Conservation (phyloP, 257 asterid genomes). For the Penstemon barbatus region DNA sequence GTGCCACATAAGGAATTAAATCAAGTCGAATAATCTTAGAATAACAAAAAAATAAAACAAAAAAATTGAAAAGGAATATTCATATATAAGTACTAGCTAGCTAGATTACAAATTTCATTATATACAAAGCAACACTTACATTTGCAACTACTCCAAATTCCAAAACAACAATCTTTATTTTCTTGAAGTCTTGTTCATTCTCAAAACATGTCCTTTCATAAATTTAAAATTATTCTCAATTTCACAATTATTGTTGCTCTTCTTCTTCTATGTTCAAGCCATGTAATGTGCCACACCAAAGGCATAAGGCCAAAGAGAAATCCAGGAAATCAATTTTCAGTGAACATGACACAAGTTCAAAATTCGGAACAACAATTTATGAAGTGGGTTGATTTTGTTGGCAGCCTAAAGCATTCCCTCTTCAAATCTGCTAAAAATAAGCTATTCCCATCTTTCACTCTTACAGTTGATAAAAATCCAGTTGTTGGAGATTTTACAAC, state of each 20-base stretch:
- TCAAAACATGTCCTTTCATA: conserved; percentile 30
- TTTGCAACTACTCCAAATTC: conserved; percentile 9
- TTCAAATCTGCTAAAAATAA: conserved; percentile 71
- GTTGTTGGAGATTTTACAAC: conserved; percentile 68
- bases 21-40: too few relatives aligned
- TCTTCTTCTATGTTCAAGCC: conserved; percentile 29
- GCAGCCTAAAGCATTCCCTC: conserved; percentile 69
- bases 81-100: too few relatives aligned
- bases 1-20: too few relatives aligned
- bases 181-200: conserved; percentile 1
- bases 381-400: conserved; percentile 81
- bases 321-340: conserved; percentile 33
- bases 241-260: conserved; percentile 16
- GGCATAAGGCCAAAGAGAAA: conserved; percentile 44
- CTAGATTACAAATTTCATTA: too few relatives aligned
- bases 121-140: not conserved
- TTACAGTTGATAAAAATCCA: conserved; percentile 74
- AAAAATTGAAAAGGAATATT: too few relatives aligned
- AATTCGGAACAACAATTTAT: conserved; percentile 73
- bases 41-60: too few relatives aligned
- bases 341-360: conserved; percentile 50
- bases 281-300: conserved; percentile 49
- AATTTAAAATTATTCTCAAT: conserved; percentile 18
- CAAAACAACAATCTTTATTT: not conserved
- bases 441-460: conserved; percentile 68